Evolutionary conservation across 495 filamentous ascomycete species (phyloP), one percentile per base, ranked within the genome.

Genomic region (Jackrogersella multiformis): DNA sequence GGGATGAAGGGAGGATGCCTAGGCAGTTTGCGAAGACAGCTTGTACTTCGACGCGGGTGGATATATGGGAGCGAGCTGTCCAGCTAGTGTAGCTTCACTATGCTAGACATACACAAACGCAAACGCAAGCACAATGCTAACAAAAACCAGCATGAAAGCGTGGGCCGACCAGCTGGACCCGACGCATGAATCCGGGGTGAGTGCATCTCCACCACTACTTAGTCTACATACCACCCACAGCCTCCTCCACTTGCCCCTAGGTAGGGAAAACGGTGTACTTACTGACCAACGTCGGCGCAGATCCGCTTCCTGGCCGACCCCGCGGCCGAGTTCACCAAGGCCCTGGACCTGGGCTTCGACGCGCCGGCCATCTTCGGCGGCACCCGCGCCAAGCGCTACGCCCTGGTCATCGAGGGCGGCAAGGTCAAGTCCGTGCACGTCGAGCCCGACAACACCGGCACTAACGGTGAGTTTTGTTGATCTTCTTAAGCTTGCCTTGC

Each of bases 251-350:
- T 16, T 10, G 4, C 10, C 12, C 34, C 34, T 36, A 4, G 26
- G 26, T 30, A 7, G 26, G n/a, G 7, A 18, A 10, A 21, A 28
- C 13, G 24, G 24, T 28, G 24, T 51, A n/a, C 18, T 12, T 10
- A 28, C 8, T 42, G 12, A 35, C 55, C 35, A 52, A 57, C 32
- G 4, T 30, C 35, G 5, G 38, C 10, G 16, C 21, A 84, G 81
- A 78, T 97, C 75, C 93, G 94, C 69, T 97, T 96, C 83, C 84
- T 99, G 15, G 94, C 90, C 59, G 95, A 99, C 78, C 92, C 95
- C 12, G 79, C 86, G n/a, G 90, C 84, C 49, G 79, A 86, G 60
- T 96, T 97, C 82, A 97, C 91, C 65, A 87, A 91, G 66, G 90
- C 91, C 20, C 83, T 97, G 8, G 93, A 96, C 64, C 83, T 98